Percentiles rank a stretch among this genome's conserved stretches.
Conservation (phyloP, 768 basidiomycete species). For the Trichaptum fuscoviolaceum region DNA sequence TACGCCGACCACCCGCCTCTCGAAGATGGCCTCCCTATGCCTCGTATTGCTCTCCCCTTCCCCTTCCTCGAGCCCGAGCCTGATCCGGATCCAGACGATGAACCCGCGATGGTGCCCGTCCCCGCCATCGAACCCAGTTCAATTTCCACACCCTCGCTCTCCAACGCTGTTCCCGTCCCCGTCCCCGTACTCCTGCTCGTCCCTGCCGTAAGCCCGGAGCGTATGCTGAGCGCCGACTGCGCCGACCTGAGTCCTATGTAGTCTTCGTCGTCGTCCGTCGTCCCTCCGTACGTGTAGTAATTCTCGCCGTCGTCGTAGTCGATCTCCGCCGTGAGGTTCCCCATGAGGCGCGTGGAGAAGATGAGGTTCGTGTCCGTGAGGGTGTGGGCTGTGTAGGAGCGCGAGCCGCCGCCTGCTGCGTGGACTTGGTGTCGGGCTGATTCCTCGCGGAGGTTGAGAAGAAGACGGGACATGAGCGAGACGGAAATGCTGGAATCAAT, state of each 20-base stretch:
- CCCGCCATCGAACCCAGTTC: neutral
- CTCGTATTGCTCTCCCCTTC: neutral
- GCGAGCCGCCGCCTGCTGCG: no score
- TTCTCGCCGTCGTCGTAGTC: neutral
- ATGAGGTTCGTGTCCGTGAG: slow-evolving; percentile 6
- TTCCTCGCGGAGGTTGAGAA: slow-evolving; percentile 47
- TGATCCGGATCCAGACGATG: neutral
- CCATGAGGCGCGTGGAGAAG: slow-evolving; percentile 2
- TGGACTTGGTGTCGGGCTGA: neutral
- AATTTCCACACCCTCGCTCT: neutral
- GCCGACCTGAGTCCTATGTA: neutral
- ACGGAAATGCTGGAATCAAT: slow-evolving; percentile 36
- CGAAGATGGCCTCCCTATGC: neutral
- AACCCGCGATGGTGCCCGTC: neutral
- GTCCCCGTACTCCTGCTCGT: neutral
- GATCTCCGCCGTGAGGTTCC: slow-evolving; percentile 3
- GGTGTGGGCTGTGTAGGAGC: neutral
- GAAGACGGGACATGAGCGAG: slow-evolving; percentile 49
- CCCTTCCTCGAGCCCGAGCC: neutral
- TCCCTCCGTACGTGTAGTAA: neutral
- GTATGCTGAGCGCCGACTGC: neutral
- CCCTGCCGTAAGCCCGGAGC: neutral
- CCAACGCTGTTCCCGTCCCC: neutral
- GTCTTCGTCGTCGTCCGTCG: neutral
- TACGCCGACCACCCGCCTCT: neutral